phyloP scores from a whole-genome alignment of 1,284 basidiomycete species.

The Ustilago shanxiensis region DNA sequence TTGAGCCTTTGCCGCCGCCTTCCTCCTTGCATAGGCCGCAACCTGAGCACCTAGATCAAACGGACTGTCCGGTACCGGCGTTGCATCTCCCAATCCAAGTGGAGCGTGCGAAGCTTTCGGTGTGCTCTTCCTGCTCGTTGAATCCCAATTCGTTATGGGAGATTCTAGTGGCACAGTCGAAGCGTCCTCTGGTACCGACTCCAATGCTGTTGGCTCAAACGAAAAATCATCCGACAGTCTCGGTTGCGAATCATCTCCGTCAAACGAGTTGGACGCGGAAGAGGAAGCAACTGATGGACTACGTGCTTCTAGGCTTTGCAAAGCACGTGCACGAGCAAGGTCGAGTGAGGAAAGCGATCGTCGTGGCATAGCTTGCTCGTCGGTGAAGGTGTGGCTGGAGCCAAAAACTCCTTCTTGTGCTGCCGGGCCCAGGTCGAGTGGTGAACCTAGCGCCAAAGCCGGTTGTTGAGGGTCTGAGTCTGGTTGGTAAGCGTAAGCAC shows the following conservation, averaged over 20 bases:
- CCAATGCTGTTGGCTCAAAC: conserved; percentile 44
- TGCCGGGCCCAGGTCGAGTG: conserved; percentile 41
- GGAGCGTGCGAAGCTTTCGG: conserved; percentile 30
- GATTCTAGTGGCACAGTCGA: conserved; percentile 14
- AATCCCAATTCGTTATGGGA: conserved; percentile 19
- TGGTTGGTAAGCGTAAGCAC: not conserved
- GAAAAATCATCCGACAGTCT: conserved; percentile 39
- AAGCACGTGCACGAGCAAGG: conserved; percentile 36
- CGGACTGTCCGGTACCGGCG: conserved; percentile 31
- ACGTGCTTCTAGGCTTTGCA: conserved; percentile 33
- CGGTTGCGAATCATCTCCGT: conserved; percentile 25
- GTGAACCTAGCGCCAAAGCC: conserved; percentile 36
- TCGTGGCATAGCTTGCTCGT: conserved; percentile 15
- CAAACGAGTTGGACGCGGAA: conserved; percentile 16
- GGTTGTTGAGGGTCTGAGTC: not conserved
- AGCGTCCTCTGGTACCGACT: conserved; percentile 37
- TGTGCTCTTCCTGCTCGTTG: conserved; percentile 29
- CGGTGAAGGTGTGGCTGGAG: conserved; percentile 20
- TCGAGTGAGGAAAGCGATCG: conserved; percentile 43
- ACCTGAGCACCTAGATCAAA: conserved; percentile 49
- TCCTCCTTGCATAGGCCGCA: conserved; percentile 41
- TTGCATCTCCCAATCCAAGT: conserved; percentile 6
- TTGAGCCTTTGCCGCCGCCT: conserved; percentile 26
- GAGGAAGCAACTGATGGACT: conserved; percentile 17
- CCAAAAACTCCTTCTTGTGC: conserved; percentile 36